These are phyloP conservation scores for Kluyveromyces aestuarii DNA, from an alignment of 805 yeast genomes.

Conservation along the genomic window DNA sequence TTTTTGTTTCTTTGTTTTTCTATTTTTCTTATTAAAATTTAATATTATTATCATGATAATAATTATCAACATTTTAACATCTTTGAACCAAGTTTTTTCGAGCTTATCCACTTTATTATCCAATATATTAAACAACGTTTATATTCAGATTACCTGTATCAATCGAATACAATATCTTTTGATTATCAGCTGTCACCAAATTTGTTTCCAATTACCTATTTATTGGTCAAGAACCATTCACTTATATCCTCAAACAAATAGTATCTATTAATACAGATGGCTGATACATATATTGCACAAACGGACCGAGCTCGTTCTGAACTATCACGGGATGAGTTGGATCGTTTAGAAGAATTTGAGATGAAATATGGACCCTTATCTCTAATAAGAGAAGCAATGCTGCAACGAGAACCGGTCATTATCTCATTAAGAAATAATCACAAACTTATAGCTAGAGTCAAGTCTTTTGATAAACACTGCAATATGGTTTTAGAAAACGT, in stretches of 20 bases:
- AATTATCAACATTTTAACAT: too few species aligned
- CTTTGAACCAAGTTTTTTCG: too few species aligned
- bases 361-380: conserved; percentile 87
- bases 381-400: conserved; percentile 73
- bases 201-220: too few species aligned
- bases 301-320: conserved; percentile 67
- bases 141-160: neutral
- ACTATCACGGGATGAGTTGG: conserved; percentile 68
- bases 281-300: conserved; percentile 2
- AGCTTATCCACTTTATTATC: too few species aligned
- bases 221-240: conserved; percentile 1
- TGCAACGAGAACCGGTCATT: conserved; percentile 65
- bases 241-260: neutral
- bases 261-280: neutral
- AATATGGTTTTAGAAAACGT: conserved; percentile 90
- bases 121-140: too few species aligned
- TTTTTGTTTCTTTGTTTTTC: too few species aligned
- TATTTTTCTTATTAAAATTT: too few species aligned
- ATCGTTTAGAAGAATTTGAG: conserved; percentile 80
- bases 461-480: conserved; percentile 94
- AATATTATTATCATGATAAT: too few species aligned
- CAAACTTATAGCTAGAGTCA: conserved; percentile 79
- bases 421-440: conserved; percentile 90
- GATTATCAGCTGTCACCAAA: conserved; percentile 1
- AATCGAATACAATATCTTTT: neutral